These are phyloP conservation scores for Blepharisma stoltei DNA, from an alignment of 73 alveolate species.

Conservation along the genomic window DNA sequence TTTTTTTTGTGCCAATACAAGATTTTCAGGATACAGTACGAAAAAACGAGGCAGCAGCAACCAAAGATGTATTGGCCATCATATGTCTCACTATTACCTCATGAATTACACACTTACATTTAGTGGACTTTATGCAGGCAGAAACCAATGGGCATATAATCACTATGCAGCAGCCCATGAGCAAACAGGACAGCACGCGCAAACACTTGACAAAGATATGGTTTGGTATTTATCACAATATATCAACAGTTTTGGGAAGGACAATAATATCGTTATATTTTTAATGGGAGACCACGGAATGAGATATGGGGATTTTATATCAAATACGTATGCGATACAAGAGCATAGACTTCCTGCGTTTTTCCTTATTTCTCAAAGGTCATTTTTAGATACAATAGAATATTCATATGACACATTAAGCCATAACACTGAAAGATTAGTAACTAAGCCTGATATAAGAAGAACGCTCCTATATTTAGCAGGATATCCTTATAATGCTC, in stretches of 20 bases:
- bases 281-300: constrained; percentile 14
- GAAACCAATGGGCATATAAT: neutral
- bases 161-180: constrained; percentile 21
- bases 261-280: neutral
- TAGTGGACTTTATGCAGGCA: neutral
- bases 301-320: constrained; percentile 6
- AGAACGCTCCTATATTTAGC: neutral
- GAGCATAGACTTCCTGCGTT: neutral
- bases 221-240: neutral
- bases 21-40: neutral
- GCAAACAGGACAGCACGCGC: constrained; percentile 15
- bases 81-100: neutral
- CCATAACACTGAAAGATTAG: neutral
- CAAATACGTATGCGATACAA: neutral
- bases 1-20: neutral
- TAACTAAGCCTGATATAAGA: neutral
- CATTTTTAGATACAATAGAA: neutral
- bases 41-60: neutral
- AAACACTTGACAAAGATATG: constrained; percentile 2
- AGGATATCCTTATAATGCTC: neutral
- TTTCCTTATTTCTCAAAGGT: neutral
- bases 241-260: neutral
- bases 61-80: constrained; percentile 13
- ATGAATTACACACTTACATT: neutral
- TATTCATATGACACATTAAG: neutral